phyloP scores from a whole-genome alignment of 1,139 yeast species.

The Neolecta irregularis region DNA sequence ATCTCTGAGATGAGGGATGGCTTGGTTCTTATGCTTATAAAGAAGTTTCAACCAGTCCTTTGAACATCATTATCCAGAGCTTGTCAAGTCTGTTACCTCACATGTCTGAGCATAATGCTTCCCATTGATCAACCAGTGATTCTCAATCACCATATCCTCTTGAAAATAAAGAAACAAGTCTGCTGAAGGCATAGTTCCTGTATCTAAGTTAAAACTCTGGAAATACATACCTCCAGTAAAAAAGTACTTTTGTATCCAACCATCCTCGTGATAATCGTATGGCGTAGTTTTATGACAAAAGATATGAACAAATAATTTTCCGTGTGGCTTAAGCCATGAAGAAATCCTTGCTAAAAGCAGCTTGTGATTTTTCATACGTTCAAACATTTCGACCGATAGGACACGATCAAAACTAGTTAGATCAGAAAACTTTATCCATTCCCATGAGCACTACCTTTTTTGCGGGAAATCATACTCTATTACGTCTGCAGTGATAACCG shows the following conservation, averaged over 20 bases:
- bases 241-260: constrained; percentile 12
- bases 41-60: constrained; percentile 10
- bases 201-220: too few species aligned
- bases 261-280: constrained; percentile 10
- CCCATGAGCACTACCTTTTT: too few species aligned
- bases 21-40: constrained; percentile 7
- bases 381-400: constrained; percentile 12
- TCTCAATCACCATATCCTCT: constrained; percentile 9
- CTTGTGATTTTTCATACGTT: constrained; percentile 11
- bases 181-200: constrained; percentile 11
- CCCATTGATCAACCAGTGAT: constrained; percentile 11
- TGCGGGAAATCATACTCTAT: constrained; percentile 7
- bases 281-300: constrained; percentile 11
- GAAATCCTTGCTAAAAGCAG: constrained; percentile 8
- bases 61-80: too few species aligned
- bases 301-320: constrained; percentile 10
- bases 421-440: too few species aligned
- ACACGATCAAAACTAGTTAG: constrained; percentile 10
- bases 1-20: constrained; percentile 7
- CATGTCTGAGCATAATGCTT: constrained; percentile 10
- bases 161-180: constrained; percentile 10
- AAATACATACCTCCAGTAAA: constrained; percentile 11
- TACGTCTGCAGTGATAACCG: constrained; percentile 11
- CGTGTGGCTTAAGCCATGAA: constrained; percentile 10
- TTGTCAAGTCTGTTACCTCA: too few species aligned